Evolutionary conservation across 176 grass and related monocot genomes (phyloP), one percentile per base, ranked within the genome.

Genomic region (Luzula sylvatica): DNA sequence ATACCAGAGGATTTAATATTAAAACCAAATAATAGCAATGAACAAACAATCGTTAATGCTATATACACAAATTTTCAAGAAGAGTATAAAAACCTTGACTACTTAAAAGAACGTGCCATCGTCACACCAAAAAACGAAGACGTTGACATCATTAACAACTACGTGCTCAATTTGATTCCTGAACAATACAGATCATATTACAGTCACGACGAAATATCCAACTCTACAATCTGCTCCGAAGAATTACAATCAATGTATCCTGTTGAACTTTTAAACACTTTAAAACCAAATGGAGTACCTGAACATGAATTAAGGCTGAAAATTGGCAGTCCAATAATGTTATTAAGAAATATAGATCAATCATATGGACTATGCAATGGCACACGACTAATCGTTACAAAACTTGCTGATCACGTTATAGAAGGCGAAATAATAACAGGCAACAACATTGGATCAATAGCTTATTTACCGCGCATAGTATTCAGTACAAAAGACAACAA

Each of bases 341-440:
- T 54, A 15, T n/a, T 67, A 0, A 9, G 48, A 24, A 54, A 67
- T 11, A 15, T 67, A 0, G 46, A 67, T 11, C 48, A 67, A n/a
- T 15, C 23, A 5, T 4, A 26, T 1, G 25, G 63, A 0, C n/a
- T 67, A 1, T 54, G 64, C 4, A 67, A 67, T 53, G 46, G 28
- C 0, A 41, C 25, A 1, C 1, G 26, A 11, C 15, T 67, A 1
- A 13, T 54, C 12, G 15, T 67, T 2, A 54, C 5, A 5, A 5
- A 9, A 15, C 11, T 55, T 7, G 17, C 15, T 2, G 3, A 5
- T 0, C 16, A 42, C 13, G 21, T 1, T 0, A 13, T 67, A 12
- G 64, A 67, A 20, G 48, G 2, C 2, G 12, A 44, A 42, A 54
- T 55, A 14, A 53, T 67, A 2, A 15, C 12, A 5, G 48, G 26